phyloP scores from a whole-genome alignment of 225 moss, liverwort and hornwort species.

The Pleurozium schreberi region DNA sequence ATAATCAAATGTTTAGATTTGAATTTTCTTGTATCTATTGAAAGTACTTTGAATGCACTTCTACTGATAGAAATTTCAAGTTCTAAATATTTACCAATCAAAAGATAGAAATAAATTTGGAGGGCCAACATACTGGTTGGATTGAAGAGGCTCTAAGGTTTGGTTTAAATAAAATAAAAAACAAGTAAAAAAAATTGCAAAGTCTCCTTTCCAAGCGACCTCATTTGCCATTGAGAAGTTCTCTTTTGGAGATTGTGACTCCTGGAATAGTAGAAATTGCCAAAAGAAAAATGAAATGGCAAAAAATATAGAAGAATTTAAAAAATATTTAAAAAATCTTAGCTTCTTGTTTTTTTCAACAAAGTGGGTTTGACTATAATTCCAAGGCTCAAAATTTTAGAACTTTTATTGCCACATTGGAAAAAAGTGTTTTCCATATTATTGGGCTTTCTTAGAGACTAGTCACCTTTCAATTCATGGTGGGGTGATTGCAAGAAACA shows the following conservation, averaged over 20 bases:
- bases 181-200: no score
- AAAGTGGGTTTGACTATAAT: accelerated
- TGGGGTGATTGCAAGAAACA: no score
- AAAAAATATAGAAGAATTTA: no score
- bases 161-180: no score
- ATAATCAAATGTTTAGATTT: neutral
- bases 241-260: no score
- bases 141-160: neutral
- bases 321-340: no score
- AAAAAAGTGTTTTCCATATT: no score
- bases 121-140: accelerated
- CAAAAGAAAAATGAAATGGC: no score
- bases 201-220: no score
- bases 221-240: no score
- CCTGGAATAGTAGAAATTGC: no score
- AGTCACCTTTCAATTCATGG: no score
- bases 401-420: accelerated
- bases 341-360: accelerated
- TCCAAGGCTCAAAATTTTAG: accelerated
- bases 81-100: neutral
- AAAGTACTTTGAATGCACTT: neutral
- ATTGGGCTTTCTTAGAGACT: neutral
- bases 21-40: neutral
- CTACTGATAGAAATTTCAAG: neutral
- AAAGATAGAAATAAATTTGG: neutral